Conservation (phyloP, 257 asterid species). For the Agastache rugosa region DNA sequence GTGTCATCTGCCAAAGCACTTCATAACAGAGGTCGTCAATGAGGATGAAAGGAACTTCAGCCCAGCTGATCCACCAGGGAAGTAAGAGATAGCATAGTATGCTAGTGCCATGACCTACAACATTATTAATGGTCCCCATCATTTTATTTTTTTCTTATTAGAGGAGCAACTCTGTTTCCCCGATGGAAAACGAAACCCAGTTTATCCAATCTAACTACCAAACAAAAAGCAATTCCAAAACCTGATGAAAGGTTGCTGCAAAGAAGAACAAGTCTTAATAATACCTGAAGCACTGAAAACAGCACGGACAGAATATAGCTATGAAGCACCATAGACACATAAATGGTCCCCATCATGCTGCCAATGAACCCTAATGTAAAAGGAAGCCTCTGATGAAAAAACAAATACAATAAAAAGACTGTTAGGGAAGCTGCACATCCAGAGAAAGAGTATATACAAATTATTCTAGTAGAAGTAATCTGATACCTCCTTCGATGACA, state of each 20-base stretch:
- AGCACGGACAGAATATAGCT: conserved; percentile 89
- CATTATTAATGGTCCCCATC: neutral
- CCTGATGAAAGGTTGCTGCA: neutral
- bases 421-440: conserved; percentile 34
- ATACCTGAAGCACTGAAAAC: conserved; percentile 90
- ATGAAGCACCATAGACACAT: conserved; percentile 94
- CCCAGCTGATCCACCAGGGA: conserved; percentile 96
- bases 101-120: conserved; percentile 82
- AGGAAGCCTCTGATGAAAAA: conserved; percentile 78
- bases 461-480: conserved; percentile 14
- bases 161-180: neutral
- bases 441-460: conserved; percentile 3
- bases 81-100: conserved; percentile 87
- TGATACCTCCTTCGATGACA: conserved; percentile 86
- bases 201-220: conserved; percentile 1
- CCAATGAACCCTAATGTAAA: conserved; percentile 88
- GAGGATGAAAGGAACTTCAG: conserved; percentile 84
- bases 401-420: conserved; percentile 28
- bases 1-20: conserved; percentile 76
- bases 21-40: conserved; percentile 65
- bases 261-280: conserved; percentile 39
- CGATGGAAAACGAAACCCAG: neutral
- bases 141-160: neutral
- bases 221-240: neutral
- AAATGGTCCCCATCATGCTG: conserved; percentile 89